Conservation (phyloP, 2,329 filamentous ascomycete genomes). For the Hypoxylon sp. region DNA sequence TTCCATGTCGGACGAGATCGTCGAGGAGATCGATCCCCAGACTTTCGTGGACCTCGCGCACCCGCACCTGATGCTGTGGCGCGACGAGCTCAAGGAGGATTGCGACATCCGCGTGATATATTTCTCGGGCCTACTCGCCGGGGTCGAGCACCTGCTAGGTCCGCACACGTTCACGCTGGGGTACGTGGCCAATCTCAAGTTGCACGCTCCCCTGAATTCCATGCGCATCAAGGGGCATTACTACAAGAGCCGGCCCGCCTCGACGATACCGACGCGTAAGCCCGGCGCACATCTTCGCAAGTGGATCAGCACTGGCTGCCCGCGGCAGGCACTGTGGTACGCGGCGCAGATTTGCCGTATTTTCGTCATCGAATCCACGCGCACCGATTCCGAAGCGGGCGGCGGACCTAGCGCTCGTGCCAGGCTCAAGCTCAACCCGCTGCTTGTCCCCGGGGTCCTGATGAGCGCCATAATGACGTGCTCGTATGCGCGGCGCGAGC, state of each 20-base stretch:
- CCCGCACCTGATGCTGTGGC: slow-evolving; percentile 38
- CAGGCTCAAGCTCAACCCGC: slow-evolving; percentile 43
- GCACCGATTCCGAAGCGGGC: background rate
- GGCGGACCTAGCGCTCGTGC: background rate
- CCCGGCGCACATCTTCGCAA: slow-evolving; percentile 29
- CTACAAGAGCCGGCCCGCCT: slow-evolving; percentile 37
- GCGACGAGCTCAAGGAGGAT: slow-evolving; percentile 33
- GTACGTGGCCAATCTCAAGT: slow-evolving; percentile 44
- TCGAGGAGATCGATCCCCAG: slow-evolving; percentile 9
- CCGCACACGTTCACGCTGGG: slow-evolving; percentile 39
- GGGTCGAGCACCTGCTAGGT: slow-evolving; percentile 20
- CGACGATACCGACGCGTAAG: slow-evolving; percentile 31
- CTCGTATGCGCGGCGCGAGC: slow-evolving; percentile 38
- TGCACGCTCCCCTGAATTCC: slow-evolving; percentile 44
- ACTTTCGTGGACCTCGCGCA: slow-evolving; percentile 30
- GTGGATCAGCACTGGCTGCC: slow-evolving; percentile 41
- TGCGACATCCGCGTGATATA: slow-evolving; percentile 39
- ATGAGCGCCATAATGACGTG: slow-evolving; percentile 45
- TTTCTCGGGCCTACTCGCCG: slow-evolving; percentile 10
- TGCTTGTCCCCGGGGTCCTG: slow-evolving; percentile 44
- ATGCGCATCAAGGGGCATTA: slow-evolving; percentile 42
- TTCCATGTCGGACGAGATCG: slow-evolving; percentile 48
- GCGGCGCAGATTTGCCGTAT: slow-evolving; percentile 47
- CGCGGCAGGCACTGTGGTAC: slow-evolving; percentile 45
- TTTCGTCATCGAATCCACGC: slow-evolving; percentile 30